A percentile compares a stretch with the other conserved stretches of the same genome.
Evolutionary conservation across 106 monocot genomes (phyloP).

Genomic region (Dendrobium huoshanense): DNA sequence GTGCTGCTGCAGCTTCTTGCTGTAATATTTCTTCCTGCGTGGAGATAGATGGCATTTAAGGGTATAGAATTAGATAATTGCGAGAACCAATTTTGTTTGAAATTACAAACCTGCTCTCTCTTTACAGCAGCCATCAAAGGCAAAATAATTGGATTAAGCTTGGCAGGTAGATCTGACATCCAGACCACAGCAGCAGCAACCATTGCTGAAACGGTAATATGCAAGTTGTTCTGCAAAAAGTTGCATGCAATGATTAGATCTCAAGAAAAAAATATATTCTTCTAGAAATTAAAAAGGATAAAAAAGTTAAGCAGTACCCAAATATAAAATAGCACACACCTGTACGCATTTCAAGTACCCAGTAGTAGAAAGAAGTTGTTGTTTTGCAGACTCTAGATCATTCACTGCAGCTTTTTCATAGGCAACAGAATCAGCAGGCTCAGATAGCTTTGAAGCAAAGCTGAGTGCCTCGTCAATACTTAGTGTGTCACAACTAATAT

Average conservation of each 20-base stretch:
- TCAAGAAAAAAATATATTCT: slow-evolving; percentile 3
- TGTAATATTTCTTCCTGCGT: slow-evolving; percentile 91
- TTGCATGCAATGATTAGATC: slow-evolving; percentile 6
- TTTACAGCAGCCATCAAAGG: slow-evolving; percentile 96
- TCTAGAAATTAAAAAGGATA: background rate
- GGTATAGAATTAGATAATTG: background rate
- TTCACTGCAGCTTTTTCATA: slow-evolving; percentile 31
- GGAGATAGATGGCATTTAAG: background rate
- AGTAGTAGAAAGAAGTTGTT: slow-evolving; percentile 68
- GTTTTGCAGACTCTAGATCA: slow-evolving; percentile 64
- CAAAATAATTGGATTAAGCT: slow-evolving; percentile 89
- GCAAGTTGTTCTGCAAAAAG: slow-evolving; percentile 80
- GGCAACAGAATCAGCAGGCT: slow-evolving; percentile 21
- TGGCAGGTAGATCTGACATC: slow-evolving; percentile 81
- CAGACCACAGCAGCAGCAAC: slow-evolving; percentile 85
- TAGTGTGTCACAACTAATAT: slow-evolving; percentile 29
- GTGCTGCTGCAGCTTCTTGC: slow-evolving; percentile 80
- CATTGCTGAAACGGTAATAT: slow-evolving; percentile 78
- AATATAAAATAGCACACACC: slow-evolving; percentile 24
- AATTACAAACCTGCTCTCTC: slow-evolving; percentile 69
- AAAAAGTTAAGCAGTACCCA: background rate
- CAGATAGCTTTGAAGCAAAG: slow-evolving; percentile 51
- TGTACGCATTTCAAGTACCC: slow-evolving; percentile 95
- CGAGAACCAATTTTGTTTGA: background rate
- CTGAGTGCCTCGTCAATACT: slow-evolving; percentile 64